phyloP scores from a whole-genome alignment of 192 early-diverging fungal genomes.

The Coemansia sp. region DNA sequence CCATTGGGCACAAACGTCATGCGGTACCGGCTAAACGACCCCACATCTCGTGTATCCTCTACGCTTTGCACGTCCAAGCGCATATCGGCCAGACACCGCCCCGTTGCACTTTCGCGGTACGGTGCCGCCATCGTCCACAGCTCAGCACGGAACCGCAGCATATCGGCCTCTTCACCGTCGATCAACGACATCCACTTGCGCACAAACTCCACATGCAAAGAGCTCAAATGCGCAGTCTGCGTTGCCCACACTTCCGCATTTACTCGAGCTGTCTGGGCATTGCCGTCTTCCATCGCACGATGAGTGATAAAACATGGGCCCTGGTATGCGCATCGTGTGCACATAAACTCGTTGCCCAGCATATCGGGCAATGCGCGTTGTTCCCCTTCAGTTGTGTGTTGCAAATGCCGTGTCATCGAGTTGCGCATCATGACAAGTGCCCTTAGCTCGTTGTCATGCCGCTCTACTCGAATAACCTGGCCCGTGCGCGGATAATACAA shows the following conservation, averaged over 20 bases:
- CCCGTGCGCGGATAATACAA: constrained; percentile 75
- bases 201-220: constrained; percentile 67
- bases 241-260: constrained; percentile 60
- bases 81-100: constrained; percentile 50
- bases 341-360: constrained; percentile 61
- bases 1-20: constrained; percentile 24
- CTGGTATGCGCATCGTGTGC: constrained; percentile 65
- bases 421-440: constrained; percentile 76
- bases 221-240: constrained; percentile 59
- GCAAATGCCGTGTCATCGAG: constrained; percentile 55
- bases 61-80: constrained; percentile 20
- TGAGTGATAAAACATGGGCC: constrained; percentile 73
- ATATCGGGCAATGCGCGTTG: constrained; percentile 65
- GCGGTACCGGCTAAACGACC: constrained; percentile 39
- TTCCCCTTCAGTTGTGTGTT: background rate
- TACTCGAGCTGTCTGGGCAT: constrained; percentile 57
- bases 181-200: constrained; percentile 76
- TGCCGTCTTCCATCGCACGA: constrained; percentile 70
- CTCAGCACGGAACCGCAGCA: constrained; percentile 59
- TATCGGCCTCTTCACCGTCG: constrained; percentile 72
- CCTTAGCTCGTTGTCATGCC: constrained; percentile 64
- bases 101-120: constrained; percentile 55
- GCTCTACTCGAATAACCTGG: constrained; percentile 65
- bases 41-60: constrained; percentile 27
- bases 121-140: constrained; percentile 64